Evolutionary conservation across 1,284 basidiomycete genomes (phyloP).

Genomic region (Moesziomyces parantarcticus): DNA sequence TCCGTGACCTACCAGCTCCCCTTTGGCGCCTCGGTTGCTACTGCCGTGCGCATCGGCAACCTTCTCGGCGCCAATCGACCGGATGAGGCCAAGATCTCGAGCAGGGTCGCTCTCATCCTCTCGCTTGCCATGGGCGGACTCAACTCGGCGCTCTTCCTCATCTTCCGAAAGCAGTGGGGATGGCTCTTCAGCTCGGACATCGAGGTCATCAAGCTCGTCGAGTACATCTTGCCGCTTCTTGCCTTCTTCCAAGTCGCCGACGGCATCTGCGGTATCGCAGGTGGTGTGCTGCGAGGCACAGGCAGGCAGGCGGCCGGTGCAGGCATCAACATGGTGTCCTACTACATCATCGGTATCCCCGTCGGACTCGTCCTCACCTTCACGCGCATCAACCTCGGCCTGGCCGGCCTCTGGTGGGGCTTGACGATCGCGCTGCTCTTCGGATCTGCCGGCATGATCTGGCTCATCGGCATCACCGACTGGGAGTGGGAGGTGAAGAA

Average conservation of each 20-base stretch:
- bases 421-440: slow-evolving; percentile 70
- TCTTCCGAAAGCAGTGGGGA: slow-evolving; percentile 80
- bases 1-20: slow-evolving; percentile 86
- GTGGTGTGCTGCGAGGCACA: slow-evolving; percentile 80
- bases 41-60: slow-evolving; percentile 78
- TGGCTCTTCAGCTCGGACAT: slow-evolving; percentile 86
- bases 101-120: slow-evolving; percentile 58
- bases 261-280: slow-evolving; percentile 76
- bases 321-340: slow-evolving; percentile 70
- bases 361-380: slow-evolving; percentile 71
- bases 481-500: slow-evolving; percentile 67
- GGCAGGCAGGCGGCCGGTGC: slow-evolving; percentile 74
- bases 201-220: slow-evolving; percentile 77
- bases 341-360: slow-evolving; percentile 71
- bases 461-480: slow-evolving; percentile 69
- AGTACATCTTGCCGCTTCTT: slow-evolving; percentile 77
- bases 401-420: slow-evolving; percentile 70
- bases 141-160: slow-evolving; percentile 76
- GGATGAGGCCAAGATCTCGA: slow-evolving; percentile 63
- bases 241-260: slow-evolving; percentile 77
- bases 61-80: slow-evolving; percentile 70
- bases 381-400: slow-evolving; percentile 62
- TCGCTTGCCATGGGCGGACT: slow-evolving; percentile 42
- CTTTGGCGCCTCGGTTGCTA: slow-evolving; percentile 81
- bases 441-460: slow-evolving; percentile 65